phyloP scores from a whole-genome alignment of 257 asterid species.

The Fraxinus pennsylvanica region DNA sequence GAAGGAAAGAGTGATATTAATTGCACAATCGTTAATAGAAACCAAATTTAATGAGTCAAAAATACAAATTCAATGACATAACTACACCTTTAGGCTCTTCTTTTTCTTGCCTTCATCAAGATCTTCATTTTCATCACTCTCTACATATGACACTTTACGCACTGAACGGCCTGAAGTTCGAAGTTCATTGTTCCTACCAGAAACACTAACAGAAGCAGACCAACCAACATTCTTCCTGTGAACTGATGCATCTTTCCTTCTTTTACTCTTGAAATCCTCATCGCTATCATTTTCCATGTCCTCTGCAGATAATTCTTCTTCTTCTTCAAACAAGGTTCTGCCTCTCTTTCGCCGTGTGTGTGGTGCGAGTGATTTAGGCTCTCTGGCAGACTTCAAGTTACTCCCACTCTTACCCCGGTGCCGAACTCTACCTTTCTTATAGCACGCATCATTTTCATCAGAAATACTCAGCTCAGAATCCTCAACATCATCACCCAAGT shows the following conservation, averaged over 20 bases:
- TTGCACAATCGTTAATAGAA: background rate
- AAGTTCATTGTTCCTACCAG: constrained; percentile 59
- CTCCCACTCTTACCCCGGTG: constrained; percentile 56
- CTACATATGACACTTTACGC: constrained; percentile 90
- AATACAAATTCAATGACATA: constrained; percentile 22
- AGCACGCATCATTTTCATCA: constrained; percentile 66
- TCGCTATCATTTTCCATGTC: constrained; percentile 72
- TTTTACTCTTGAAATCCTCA: constrained; percentile 58
- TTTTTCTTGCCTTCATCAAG: constrained; percentile 66
- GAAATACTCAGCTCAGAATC: constrained; percentile 81
- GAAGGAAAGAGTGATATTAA: background rate
- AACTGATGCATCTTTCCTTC: constrained; percentile 51
- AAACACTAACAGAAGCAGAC: constrained; percentile 28
- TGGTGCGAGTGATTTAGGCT: constrained; percentile 42
- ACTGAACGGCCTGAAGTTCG: constrained; percentile 87
- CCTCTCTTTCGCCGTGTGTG: constrained; percentile 62
- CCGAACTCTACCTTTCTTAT: constrained; percentile 54
- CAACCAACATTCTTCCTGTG: constrained; percentile 63
- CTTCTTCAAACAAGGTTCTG: constrained; percentile 60
- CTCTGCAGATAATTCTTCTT: constrained; percentile 71
- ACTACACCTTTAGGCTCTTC: constrained; percentile 65
- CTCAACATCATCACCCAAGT: constrained; percentile 72
- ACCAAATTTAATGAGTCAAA: constrained; percentile 8
- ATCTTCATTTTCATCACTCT: constrained; percentile 97
- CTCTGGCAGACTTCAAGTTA: constrained; percentile 58